These are phyloP conservation scores for Amanita muscaria DNA, from an alignment of 768 basidiomycete species.

Conservation along the genomic window DNA sequence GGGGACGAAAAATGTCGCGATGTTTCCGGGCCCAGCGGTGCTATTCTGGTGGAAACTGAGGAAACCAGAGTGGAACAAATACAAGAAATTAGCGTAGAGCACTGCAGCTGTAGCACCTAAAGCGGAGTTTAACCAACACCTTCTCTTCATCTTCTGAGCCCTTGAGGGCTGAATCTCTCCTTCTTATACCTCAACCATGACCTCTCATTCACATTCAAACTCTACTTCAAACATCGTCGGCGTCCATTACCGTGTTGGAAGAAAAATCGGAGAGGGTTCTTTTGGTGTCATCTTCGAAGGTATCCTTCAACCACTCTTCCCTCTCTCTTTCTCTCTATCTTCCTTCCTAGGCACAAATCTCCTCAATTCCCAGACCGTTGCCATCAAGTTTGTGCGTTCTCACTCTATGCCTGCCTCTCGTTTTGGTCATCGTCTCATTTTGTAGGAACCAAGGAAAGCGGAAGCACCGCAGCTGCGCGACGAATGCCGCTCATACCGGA, in stretches of 20 bases:
- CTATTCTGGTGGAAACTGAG: conserved; percentile 47
- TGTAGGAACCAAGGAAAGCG: conserved; percentile 83
- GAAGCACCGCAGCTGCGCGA: conserved; percentile 97
- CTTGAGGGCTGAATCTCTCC: conserved; percentile 18
- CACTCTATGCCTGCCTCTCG: conserved; percentile 2
- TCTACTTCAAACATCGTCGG: conserved; percentile 78
- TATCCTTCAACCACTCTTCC: conserved; percentile 18
- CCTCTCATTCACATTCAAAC: conserved; percentile 49
- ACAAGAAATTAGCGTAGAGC: conserved; percentile 28
- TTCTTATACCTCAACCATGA: conserved; percentile 33
- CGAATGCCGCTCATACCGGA: conserved; percentile 96
- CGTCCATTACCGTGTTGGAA: conserved; percentile 94
- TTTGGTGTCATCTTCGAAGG: conserved; percentile 97
- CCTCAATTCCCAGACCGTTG: conserved; percentile 96
- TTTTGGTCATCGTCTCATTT: conserved; percentile 12
- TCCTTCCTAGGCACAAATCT: conserved; percentile 76
- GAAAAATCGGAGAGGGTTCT: conserved; percentile 98
- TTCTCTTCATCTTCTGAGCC: conserved; percentile 15
- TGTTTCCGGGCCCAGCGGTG: conserved; percentile 45
- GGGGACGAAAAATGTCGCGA: conserved; percentile 34
- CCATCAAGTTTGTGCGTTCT: conserved; percentile 96
- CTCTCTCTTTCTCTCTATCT: neutral
- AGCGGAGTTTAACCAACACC: conserved; percentile 22
- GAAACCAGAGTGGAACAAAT: conserved; percentile 33
- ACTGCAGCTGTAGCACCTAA: conserved; percentile 8